phyloP scores from a whole-genome alignment of 2,329 filamentous ascomycete species.

The Trichophyton mentagrophytes region DNA sequence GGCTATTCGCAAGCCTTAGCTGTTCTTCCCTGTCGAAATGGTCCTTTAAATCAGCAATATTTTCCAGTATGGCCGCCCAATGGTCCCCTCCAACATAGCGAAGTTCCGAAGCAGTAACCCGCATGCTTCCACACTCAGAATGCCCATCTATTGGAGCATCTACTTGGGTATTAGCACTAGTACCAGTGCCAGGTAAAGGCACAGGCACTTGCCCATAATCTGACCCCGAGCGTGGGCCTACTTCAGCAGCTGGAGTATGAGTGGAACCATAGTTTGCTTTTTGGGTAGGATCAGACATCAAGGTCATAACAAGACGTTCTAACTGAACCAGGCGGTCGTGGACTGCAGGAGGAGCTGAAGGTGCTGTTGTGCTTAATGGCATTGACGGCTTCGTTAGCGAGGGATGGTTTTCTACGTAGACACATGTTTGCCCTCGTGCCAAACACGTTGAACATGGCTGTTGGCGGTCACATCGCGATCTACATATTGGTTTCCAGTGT shows the following conservation, averaged over 20 bases:
- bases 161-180: neutral
- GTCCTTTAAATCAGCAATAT: conserved; percentile 16
- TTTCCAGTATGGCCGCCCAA: conserved; percentile 19
- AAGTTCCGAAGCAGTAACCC: neutral
- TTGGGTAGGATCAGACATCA: conserved; percentile 9
- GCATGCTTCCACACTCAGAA: conserved; percentile 5
- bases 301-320: neutral
- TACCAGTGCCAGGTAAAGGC: neutral
- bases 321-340: conserved; percentile 8
- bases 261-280: neutral
- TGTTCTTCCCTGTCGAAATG: conserved; percentile 17
- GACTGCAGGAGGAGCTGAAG: conserved; percentile 11
- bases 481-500: conserved; percentile 14
- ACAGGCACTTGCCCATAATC: neutral
- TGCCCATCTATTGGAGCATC: neutral
- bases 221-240: neutral
- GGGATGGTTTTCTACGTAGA: conserved; percentile 33
- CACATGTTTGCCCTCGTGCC: conserved; percentile 43
- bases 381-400: conserved; percentile 27
- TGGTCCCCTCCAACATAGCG: conserved; percentile 20
- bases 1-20: conserved; percentile 5
- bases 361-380: conserved; percentile 28
- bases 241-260: neutral
- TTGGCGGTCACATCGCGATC: conserved; percentile 45
- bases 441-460: conserved; percentile 46